Evolutionary conservation across 1,284 basidiomycete species (phyloP).

Genomic region (Moesziomyces antarcticus): DNA sequence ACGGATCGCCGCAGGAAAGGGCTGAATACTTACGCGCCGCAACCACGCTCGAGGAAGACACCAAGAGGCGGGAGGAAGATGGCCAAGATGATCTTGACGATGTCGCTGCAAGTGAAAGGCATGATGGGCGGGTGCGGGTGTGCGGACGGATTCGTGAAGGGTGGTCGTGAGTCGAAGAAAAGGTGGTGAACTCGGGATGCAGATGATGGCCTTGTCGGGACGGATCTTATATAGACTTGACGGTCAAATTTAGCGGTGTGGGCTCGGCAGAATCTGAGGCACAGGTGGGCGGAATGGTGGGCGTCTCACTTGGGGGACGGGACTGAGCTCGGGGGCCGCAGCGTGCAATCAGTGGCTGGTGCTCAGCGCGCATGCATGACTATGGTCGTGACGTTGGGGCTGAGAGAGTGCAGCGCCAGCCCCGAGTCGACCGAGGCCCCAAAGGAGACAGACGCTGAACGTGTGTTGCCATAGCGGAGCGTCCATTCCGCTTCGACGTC

Average conservation of each 20-base stretch:
- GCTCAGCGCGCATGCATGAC: not conserved
- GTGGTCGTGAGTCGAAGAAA: not conserved
- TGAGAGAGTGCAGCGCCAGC: not conserved
- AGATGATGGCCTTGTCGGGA: too few species aligned
- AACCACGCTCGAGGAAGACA: slow-evolving; percentile 51
- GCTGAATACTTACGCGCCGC: slow-evolving; percentile 36
- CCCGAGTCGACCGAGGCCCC: too few species aligned
- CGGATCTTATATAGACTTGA: too few species aligned
- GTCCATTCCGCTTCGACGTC: not conserved
- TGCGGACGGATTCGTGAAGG: not conserved
- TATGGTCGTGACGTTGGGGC: not conserved
- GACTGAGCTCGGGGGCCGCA: too few species aligned
- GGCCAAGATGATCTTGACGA: slow-evolving; percentile 52
- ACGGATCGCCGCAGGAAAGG: too few species aligned
- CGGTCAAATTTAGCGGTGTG: too few species aligned
- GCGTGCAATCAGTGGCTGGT: too few species aligned
- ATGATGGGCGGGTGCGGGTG: slow-evolving; percentile 30
- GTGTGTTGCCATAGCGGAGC: not conserved
- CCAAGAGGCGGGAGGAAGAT: slow-evolving; percentile 52
- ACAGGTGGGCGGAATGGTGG: too few species aligned
- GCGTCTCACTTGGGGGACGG: too few species aligned
- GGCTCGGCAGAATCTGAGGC: too few species aligned
- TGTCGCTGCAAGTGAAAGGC: slow-evolving; percentile 61
- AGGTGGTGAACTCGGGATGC: not conserved
- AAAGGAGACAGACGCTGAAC: not conserved